Percentiles rank a stretch among this genome's conserved stretches.
Evolutionary conservation across 306 rosid genomes (phyloP).

Genomic region (Erythrophleum fordii): DNA sequence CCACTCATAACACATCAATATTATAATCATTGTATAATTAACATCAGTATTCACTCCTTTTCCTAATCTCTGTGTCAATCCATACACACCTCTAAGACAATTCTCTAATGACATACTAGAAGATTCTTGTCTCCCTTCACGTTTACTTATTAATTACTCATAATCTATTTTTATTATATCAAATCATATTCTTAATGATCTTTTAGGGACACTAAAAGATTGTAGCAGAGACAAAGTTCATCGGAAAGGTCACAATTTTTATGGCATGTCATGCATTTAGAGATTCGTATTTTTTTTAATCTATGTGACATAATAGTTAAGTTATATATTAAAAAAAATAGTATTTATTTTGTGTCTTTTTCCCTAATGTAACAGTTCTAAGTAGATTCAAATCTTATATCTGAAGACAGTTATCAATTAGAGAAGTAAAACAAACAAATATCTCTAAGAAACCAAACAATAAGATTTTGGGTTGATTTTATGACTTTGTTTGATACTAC

Average conservation of each 20-base stretch:
- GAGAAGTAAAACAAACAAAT: neutral
- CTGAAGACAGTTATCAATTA: no score
- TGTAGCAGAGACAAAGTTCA: slow-evolving; percentile 37
- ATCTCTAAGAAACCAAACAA: neutral
- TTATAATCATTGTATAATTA: slow-evolving; percentile 53
- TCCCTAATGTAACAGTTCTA: neutral
- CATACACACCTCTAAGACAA: slow-evolving; percentile 45
- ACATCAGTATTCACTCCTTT: slow-evolving; percentile 36
- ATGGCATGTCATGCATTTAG: slow-evolving; percentile 35
- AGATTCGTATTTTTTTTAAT: neutral
- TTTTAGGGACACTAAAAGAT: slow-evolving; percentile 38
- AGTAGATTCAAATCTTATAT: neutral
- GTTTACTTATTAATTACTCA: slow-evolving; percentile 27
- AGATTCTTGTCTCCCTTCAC: slow-evolving; percentile 50
- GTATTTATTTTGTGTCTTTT: neutral
- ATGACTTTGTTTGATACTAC: slow-evolving; percentile 19
- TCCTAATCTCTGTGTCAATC: slow-evolving; percentile 48
- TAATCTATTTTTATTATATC: neutral
- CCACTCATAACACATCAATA: slow-evolving; percentile 63
- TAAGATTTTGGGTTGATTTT: slow-evolving; percentile 21
- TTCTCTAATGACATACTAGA: slow-evolving; percentile 43
- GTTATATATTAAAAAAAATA: neutral
- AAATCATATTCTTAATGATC: slow-evolving; percentile 17
- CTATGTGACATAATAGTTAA: neutral
- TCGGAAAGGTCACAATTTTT: slow-evolving; percentile 28